These are phyloP conservation scores for Ganoderma lingzhi DNA, from an alignment of 1,284 basidiomycete genomes.

Conservation along the genomic window DNA sequence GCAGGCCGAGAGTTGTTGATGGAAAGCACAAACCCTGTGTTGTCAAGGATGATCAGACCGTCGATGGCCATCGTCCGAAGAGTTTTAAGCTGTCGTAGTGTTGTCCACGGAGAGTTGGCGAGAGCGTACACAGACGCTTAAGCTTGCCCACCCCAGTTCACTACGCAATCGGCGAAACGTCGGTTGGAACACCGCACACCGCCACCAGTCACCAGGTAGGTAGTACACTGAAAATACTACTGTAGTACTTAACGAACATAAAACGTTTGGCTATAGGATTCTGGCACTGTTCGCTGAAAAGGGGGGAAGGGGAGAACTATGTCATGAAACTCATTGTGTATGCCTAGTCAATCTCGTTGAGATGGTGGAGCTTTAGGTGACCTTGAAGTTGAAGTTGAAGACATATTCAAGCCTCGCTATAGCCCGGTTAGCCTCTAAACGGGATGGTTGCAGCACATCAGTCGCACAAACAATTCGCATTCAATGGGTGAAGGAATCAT, in stretches of 20 bases:
- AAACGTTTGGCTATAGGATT: not conserved
- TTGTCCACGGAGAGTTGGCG: not conserved
- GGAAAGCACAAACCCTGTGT: constrained; percentile 66
- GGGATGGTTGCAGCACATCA: not conserved
- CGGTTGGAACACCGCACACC: not conserved
- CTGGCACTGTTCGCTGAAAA: too few species aligned
- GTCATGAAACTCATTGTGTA: not conserved
- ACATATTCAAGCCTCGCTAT: too few species aligned
- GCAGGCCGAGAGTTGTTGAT: constrained; percentile 5
- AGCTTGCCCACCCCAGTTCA: too few species aligned
- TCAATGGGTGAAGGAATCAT: constrained; percentile 40
- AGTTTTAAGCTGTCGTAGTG: not conserved
- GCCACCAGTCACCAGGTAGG: not conserved
- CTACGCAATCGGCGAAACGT: not conserved
- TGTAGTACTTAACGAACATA: too few species aligned
- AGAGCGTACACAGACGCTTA: too few species aligned
- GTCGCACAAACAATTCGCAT: not conserved
- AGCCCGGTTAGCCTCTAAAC: not conserved
- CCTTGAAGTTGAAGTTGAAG: not conserved
- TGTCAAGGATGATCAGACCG: constrained; percentile 90
- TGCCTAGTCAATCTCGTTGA: too few species aligned
- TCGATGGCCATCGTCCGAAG: constrained; percentile 75
- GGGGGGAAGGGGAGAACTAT: not conserved
- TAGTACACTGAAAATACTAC: too few species aligned
- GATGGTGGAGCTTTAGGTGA: too few species aligned